phyloP scores from a whole-genome alignment of 2,329 filamentous ascomycete genomes.

The Calonectria hongkongensis region DNA sequence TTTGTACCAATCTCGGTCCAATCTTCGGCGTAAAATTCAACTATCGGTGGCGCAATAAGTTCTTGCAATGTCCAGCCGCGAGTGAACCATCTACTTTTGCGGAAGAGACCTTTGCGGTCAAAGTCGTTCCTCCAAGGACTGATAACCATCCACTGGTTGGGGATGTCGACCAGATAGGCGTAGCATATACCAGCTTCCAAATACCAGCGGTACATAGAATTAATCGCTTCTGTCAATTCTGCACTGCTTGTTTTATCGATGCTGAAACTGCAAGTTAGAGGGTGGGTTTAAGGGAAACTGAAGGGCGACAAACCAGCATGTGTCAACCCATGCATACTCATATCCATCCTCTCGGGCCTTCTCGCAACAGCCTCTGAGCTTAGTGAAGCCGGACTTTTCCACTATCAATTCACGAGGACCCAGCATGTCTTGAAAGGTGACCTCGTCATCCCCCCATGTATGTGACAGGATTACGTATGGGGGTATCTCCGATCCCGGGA shows the following conservation, averaged over 20 bases:
- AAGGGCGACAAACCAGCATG: conserved; percentile 1
- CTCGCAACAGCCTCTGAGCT: background rate
- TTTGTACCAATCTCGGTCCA: conserved; percentile 3
- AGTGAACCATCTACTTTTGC: conserved; percentile 1
- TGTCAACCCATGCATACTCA: background rate
- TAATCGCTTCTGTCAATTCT: background rate
- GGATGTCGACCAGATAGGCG: background rate
- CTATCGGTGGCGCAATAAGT: background rate
- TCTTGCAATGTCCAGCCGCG: conserved; percentile 4
- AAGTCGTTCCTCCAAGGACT: conserved; percentile 7
- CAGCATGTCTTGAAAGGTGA: conserved; percentile 5
- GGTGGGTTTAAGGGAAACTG: too few relatives aligned
- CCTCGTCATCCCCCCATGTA: background rate
- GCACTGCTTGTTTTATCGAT: conserved; percentile 9
- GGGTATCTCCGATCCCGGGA: background rate
- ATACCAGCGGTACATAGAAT: conserved; percentile 2
- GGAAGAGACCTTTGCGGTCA: conserved; percentile 7
- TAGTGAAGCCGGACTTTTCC: background rate
- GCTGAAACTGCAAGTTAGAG: background rate
- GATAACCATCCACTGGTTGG: background rate
- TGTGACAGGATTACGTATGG: conserved; percentile 6
- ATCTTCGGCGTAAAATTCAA: conserved; percentile 14
- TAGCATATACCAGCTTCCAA: background rate
- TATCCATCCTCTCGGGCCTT: background rate
- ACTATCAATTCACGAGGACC: conserved; percentile 1